A percentile compares a stretch with the other conserved stretches of the same genome.
Evolutionary conservation across 2,329 filamentous ascomycete genomes (phyloP).

Genomic region (Parafenestella ontariensis): DNA sequence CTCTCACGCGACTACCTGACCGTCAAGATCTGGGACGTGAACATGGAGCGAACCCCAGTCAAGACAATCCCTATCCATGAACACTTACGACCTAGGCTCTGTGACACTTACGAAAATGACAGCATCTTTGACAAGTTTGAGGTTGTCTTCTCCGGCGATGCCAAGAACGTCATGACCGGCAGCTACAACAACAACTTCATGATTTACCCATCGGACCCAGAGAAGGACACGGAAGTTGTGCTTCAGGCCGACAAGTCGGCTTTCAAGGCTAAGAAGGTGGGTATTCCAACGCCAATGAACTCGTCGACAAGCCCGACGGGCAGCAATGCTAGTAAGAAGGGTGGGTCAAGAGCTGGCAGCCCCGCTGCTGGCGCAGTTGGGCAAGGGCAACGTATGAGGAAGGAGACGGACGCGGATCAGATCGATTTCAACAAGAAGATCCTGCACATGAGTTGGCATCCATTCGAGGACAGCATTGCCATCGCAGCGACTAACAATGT

Average conservation of each 20-base stretch:
- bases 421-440: conserved; percentile 99
- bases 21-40: conserved; percentile 99
- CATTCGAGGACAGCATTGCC: conserved; percentile 98
- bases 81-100: conserved; percentile 89
- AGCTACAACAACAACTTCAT: conserved; percentile 99
- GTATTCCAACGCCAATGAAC: conserved; percentile 96
- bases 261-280: conserved; percentile 99
- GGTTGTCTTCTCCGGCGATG: conserved; percentile 97
- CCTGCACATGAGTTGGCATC: conserved; percentile 99
- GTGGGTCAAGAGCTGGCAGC: conserved; percentile 84
- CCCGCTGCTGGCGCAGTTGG: conserved; percentile 74
- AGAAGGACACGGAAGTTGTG: conserved; percentile 96
- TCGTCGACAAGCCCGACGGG: conserved; percentile 74
- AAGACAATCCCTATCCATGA: conserved; percentile 99
- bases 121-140: conserved; percentile 99
- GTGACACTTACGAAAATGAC: conserved; percentile 99
- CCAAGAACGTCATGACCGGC: conserved; percentile 99
- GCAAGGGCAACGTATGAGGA: conserved; percentile 93
- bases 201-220: conserved; percentile 97
- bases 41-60: conserved; percentile 96
- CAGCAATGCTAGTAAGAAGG: conserved; percentile 79
- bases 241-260: conserved; percentile 98
- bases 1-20: conserved; percentile 97
- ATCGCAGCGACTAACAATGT: conserved; percentile 99
- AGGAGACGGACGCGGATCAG: conserved; percentile 98